Conservation (phyloP, 192 early-diverging fungal genomes). For the Kappamyces sp. region DNA sequence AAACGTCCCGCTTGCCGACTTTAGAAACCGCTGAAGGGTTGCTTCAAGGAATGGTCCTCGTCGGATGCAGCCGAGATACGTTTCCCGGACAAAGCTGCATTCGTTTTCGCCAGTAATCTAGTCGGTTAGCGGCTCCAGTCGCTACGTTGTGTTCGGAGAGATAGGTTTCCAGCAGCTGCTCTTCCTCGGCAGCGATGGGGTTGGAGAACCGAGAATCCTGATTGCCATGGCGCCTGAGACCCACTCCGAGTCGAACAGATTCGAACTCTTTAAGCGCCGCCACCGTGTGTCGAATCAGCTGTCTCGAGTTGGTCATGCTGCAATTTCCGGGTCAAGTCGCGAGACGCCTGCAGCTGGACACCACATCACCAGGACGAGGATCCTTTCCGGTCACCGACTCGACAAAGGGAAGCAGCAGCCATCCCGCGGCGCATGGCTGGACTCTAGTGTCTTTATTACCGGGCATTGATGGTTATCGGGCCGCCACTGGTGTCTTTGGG, state of each 20-base stretch:
- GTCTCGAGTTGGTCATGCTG: slow-evolving; percentile 1
- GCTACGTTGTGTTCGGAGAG: slow-evolving; percentile 24
- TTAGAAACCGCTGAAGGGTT: slow-evolving; percentile 31
- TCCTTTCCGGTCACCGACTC: background rate
- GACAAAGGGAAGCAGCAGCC: background rate
- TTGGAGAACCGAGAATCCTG: background rate
- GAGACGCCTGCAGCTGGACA: too few species aligned
- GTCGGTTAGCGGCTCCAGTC: background rate
- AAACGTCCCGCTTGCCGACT: slow-evolving; percentile 27
- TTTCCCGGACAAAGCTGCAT: slow-evolving; percentile 33
- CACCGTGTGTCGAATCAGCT: slow-evolving; percentile 13
- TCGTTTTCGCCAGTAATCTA: slow-evolving; percentile 26
- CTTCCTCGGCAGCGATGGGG: slow-evolving; percentile 31
- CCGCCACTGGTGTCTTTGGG: too few species aligned
- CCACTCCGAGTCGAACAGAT: background rate
- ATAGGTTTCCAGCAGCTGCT: slow-evolving; percentile 31
- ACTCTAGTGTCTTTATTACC: too few species aligned
- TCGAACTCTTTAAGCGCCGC: background rate
- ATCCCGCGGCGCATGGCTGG: too few species aligned
- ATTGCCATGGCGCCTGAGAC: too few species aligned
- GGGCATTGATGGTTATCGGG: too few species aligned
- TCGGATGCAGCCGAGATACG: slow-evolving; percentile 35
- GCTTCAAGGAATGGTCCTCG: slow-evolving; percentile 34
- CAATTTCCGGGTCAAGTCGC: background rate
- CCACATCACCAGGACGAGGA: too few species aligned